phyloP scores from a whole-genome alignment of 192 early-diverging fungal species.

The Coemansia sp. region DNA sequence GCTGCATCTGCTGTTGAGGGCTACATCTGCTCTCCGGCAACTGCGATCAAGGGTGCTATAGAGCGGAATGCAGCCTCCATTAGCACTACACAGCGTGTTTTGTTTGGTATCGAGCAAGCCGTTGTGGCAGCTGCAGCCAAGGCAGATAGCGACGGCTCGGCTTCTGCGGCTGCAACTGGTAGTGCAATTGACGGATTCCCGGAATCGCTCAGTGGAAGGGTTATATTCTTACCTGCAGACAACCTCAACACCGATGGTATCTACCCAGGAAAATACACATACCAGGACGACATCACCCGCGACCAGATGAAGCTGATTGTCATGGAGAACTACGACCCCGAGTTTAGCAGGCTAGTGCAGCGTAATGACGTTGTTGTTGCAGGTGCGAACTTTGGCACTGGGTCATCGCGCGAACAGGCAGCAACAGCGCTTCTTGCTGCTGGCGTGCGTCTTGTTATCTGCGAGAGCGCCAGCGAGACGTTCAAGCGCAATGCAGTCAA shows the following conservation, averaged over 20 bases:
- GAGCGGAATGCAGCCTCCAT: constrained; percentile 6
- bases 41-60: constrained; percentile 25
- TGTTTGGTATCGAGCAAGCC: constrained; percentile 31
- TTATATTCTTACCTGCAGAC: constrained; percentile 88
- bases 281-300: constrained; percentile 89
- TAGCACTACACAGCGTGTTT: constrained; percentile 13
- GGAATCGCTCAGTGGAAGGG: constrained; percentile 69
- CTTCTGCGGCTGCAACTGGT: constrained; percentile 23
- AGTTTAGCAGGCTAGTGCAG: constrained; percentile 70
- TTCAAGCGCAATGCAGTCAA: constrained; percentile 99
- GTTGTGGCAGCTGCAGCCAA: not conserved
- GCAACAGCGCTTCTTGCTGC: constrained; percentile 90
- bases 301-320: constrained; percentile 92
- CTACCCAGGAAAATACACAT: constrained; percentile 98
- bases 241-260: constrained; percentile 99
- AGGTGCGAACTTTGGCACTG: constrained; percentile 97
- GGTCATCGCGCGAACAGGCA: constrained; percentile 97
- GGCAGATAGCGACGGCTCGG: not conserved
- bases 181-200: constrained; percentile 70
- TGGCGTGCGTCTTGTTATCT: constrained; percentile 82
- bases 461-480: constrained; percentile 94
- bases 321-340: constrained; percentile 98
- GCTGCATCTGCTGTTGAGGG: constrained; percentile 91
- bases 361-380: constrained; percentile 82
- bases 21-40: constrained; percentile 67